A percentile compares a stretch with the other conserved stretches of the same genome.
phyloP scores from a whole-genome alignment of 164 flowering plant genomes.

The Cinnamomum chago region DNA sequence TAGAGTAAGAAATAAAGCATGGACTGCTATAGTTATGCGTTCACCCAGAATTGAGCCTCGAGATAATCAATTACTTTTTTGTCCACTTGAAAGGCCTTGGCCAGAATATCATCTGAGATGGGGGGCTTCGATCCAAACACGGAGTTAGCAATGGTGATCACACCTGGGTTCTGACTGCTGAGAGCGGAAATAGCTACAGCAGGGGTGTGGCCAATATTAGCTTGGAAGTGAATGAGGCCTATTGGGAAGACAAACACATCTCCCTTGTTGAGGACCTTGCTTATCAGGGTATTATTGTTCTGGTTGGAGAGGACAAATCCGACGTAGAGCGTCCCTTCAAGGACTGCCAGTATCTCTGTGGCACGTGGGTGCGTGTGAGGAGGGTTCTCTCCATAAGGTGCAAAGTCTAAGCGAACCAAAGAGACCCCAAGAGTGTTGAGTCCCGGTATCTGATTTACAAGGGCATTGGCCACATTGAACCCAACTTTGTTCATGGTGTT shows the following conservation, averaged over 20 bases:
- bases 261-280: not conserved
- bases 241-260: not conserved
- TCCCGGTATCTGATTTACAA: not conserved
- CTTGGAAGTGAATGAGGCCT: no score
- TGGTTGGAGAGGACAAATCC: not conserved
- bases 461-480: not conserved
- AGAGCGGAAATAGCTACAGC: no score
- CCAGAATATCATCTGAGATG: no score
- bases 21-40: no score
- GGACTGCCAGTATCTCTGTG: not conserved
- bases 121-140: no score
- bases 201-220: no score
- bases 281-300: no score
- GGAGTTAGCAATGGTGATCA: no score
- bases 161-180: no score
- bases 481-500: not conserved
- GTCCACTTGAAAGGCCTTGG: no score
- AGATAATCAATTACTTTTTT: no score
- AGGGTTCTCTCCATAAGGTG: not conserved
- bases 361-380: not conserved
- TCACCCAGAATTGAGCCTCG: not conserved
- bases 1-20: no score
- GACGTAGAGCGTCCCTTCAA: not conserved
- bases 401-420: not conserved
- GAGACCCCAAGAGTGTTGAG: not conserved